These are phyloP conservation scores for Solanum infundibuliforme DNA, from an alignment of 257 asterid genomes.

Conservation along the genomic window DNA sequence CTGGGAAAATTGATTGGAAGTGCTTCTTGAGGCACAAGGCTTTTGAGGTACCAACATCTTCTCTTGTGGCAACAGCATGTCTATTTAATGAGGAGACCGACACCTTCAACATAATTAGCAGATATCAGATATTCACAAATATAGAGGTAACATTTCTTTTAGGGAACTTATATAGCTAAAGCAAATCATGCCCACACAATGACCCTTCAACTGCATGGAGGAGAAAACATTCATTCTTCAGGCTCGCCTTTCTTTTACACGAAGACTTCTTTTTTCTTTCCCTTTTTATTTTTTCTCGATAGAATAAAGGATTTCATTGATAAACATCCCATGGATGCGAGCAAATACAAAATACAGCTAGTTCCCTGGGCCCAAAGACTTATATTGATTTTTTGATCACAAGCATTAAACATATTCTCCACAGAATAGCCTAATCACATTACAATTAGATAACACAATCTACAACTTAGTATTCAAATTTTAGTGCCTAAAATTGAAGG, in stretches of 20 bases:
- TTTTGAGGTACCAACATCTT: slow-evolving; percentile 89
- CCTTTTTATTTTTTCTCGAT: background rate
- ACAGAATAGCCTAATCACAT: background rate
- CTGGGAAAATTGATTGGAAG: slow-evolving; percentile 72
- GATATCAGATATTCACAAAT: background rate
- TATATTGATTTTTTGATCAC: background rate
- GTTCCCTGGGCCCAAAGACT: background rate
- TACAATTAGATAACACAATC: background rate
- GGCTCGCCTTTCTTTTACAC: background rate
- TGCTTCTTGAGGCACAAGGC: slow-evolving; percentile 86
- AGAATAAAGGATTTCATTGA: background rate
- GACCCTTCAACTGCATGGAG: background rate
- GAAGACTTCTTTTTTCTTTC: background rate
- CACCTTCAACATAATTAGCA: slow-evolving; percentile 39
- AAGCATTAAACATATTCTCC: background rate
- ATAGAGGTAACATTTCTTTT: background rate
- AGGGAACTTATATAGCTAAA: background rate
- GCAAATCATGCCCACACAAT: background rate
- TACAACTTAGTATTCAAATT: background rate
- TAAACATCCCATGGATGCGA: background rate
- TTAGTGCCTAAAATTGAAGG: background rate
- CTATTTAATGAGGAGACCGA: slow-evolving; percentile 93
- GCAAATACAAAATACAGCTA: background rate
- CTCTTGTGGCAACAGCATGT: slow-evolving; percentile 95
- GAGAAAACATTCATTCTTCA: background rate